These are phyloP conservation scores for Barnettozyma hawaiiensis DNA, from an alignment of 1,139 yeast genomes.

Conservation along the genomic window DNA sequence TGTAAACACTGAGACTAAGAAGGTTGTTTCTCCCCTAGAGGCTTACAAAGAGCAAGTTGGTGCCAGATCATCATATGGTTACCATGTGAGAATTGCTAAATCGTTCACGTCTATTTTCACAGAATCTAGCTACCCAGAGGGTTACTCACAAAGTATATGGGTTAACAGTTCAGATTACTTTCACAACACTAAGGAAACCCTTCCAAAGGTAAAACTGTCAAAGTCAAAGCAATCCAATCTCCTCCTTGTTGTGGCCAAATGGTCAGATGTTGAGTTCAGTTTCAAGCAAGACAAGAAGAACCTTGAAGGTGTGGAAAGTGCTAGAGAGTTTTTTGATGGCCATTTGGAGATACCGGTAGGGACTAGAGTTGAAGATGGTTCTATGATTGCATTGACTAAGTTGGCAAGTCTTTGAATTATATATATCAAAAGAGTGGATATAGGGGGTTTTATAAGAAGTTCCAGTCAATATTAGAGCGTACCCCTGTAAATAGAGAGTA, in stretches of 20 bases:
- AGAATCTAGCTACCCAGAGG: constrained; percentile 58
- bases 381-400: constrained; percentile 55
- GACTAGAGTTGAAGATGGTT: constrained; percentile 65
- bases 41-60: constrained; percentile 64
- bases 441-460: too few relatives aligned
- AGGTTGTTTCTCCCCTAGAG: constrained; percentile 63
- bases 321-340: constrained; percentile 67
- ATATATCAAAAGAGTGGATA: too few relatives aligned
- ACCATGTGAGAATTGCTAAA: constrained; percentile 63
- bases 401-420: constrained; percentile 4
- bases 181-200: constrained; percentile 26
- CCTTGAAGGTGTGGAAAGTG: constrained; percentile 47
- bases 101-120: constrained; percentile 64
- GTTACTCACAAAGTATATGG: constrained; percentile 64
- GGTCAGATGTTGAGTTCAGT: constrained; percentile 48
- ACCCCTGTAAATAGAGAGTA: too few relatives aligned
- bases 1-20: constrained; percentile 56
- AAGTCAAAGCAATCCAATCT: constrained; percentile 30
- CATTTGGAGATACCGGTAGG: constrained; percentile 49
- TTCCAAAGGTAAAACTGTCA: constrained; percentile 14
- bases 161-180: constrained; percentile 64
- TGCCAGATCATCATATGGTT: constrained; percentile 62
- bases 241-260: constrained; percentile 58
- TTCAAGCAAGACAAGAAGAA: constrained; percentile 44
- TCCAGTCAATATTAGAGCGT: too few relatives aligned